These are phyloP conservation scores for Spatholobus suberectus DNA, from an alignment of 306 rosid species.

Conservation along the genomic window DNA sequence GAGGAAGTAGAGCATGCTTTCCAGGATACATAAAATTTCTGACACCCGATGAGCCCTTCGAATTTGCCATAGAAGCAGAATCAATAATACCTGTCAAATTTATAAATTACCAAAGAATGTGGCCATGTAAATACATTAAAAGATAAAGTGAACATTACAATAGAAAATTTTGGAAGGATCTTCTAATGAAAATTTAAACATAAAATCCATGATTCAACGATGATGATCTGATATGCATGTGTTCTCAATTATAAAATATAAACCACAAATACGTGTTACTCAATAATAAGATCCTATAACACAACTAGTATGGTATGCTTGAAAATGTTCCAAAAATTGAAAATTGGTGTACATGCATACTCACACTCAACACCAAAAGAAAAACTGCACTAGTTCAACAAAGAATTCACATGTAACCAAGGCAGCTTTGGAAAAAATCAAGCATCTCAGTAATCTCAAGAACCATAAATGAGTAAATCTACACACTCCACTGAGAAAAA, in stretches of 20 bases:
- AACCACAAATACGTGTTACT: constrained; percentile 9
- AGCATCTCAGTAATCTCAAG: neutral
- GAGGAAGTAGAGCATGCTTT: constrained; percentile 92
- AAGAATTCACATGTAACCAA: neutral
- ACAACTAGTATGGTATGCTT: neutral
- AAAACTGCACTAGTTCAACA: neutral
- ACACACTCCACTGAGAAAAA: constrained; percentile 25
- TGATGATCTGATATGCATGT: neutral
- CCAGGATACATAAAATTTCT: constrained; percentile 82
- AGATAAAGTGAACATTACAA: constrained; percentile 12
- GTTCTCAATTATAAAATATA: constrained; percentile 20
- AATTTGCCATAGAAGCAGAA: constrained; percentile 75
- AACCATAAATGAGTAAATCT: constrained; percentile 6
- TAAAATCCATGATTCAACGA: constrained; percentile 19
- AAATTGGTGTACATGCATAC: neutral
- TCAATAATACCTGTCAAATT: constrained; percentile 48
- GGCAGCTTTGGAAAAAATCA: constrained; percentile 1
- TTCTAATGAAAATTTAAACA: constrained; percentile 8
- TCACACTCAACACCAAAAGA: constrained; percentile 15
- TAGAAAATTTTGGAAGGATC: neutral
- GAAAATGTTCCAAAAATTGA: constrained; percentile 6
- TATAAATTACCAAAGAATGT: constrained; percentile 24
- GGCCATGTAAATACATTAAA: constrained; percentile 7
- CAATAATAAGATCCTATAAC: neutral
- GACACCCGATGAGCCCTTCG: constrained; percentile 81